phyloP scores from a whole-genome alignment of 108 stramenopile species.

The Fragilaria crotonensis region DNA sequence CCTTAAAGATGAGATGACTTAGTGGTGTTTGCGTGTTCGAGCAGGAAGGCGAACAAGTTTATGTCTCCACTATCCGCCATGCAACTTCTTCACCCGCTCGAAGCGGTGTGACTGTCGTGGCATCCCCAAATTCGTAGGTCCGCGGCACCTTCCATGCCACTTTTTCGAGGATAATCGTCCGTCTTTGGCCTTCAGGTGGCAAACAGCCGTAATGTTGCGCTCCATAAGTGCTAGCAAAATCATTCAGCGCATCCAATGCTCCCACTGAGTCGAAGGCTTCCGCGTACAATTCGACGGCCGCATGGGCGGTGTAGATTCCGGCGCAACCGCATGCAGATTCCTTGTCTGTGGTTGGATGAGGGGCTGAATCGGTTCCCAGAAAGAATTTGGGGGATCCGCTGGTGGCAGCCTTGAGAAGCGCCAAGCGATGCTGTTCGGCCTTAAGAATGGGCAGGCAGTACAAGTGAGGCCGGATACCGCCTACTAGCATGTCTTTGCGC shows the following conservation, averaged over 20 bases:
- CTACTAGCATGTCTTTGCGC: slow-evolving; percentile 59
- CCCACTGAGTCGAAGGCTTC: slow-evolving; percentile 90
- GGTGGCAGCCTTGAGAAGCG: slow-evolving; percentile 85
- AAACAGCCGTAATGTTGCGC: slow-evolving; percentile 85
- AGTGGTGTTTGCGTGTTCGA: no score
- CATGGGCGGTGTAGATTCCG: slow-evolving; percentile 94
- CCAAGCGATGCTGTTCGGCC: slow-evolving; percentile 89
- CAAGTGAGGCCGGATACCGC: slow-evolving; percentile 95
- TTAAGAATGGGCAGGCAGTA: slow-evolving; percentile 99
- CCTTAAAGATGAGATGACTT: no score
- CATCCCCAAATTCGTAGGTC: slow-evolving; percentile 69
- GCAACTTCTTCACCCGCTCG: slow-evolving; percentile 75
- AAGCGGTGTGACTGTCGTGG: slow-evolving; percentile 64
- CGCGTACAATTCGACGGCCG: slow-evolving; percentile 92
- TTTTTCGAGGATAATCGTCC: slow-evolving; percentile 66
- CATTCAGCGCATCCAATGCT: slow-evolving; percentile 84
- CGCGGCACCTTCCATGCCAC: slow-evolving; percentile 79
- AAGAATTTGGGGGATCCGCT: slow-evolving; percentile 92
- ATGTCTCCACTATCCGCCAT: slow-evolving; percentile 69
- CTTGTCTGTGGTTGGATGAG: slow-evolving; percentile 81
- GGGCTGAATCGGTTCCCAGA: slow-evolving; percentile 96
- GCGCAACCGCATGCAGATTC: slow-evolving; percentile 92
- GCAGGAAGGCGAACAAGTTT: no score
- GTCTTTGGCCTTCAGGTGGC: slow-evolving; percentile 17
- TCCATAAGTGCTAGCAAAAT: slow-evolving; percentile 81